These are phyloP conservation scores for Halenospora varia DNA, from an alignment of 495 filamentous ascomycete genomes.

Conservation along the genomic window DNA sequence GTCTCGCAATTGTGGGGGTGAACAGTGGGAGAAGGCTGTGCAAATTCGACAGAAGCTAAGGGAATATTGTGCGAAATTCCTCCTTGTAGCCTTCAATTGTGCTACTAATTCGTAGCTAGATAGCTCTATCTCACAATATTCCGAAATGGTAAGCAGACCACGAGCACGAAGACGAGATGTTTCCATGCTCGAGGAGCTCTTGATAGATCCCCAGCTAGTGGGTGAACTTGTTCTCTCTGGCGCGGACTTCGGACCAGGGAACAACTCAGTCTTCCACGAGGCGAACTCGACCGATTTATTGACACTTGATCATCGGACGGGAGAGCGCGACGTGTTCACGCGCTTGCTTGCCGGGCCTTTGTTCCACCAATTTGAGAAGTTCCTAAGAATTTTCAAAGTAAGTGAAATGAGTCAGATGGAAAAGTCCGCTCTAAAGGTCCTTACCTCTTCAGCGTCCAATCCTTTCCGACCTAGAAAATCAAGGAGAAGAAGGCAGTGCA, in stretches of 20 bases:
- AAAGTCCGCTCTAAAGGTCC: no score
- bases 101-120: not conserved
- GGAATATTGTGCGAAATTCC: slow-evolving; percentile 9
- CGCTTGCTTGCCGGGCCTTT: slow-evolving; percentile 1
- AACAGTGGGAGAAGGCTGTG: slow-evolving; percentile 3
- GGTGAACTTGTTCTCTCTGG: not conserved
- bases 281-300: not conserved
- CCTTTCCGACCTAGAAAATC: not conserved
- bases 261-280: not conserved
- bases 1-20: not conserved
- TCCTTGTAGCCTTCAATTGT: not conserved
- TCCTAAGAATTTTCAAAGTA: slow-evolving; percentile 3
- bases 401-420: not conserved
- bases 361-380: not conserved
- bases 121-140: not conserved
- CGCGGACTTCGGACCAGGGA: not conserved
- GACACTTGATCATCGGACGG: not conserved
- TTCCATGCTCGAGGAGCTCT: not conserved
- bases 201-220: not conserved
- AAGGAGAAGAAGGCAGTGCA: not conserved
- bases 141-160: not conserved
- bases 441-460: slow-evolving; percentile 9
- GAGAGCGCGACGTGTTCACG: slow-evolving; percentile 5
- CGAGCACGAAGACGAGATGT: slow-evolving; percentile 3
- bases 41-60: slow-evolving; percentile 5